Conservation (phyloP, 2,329 filamentous ascomycete genomes). For the Aureobasidium lini region DNA sequence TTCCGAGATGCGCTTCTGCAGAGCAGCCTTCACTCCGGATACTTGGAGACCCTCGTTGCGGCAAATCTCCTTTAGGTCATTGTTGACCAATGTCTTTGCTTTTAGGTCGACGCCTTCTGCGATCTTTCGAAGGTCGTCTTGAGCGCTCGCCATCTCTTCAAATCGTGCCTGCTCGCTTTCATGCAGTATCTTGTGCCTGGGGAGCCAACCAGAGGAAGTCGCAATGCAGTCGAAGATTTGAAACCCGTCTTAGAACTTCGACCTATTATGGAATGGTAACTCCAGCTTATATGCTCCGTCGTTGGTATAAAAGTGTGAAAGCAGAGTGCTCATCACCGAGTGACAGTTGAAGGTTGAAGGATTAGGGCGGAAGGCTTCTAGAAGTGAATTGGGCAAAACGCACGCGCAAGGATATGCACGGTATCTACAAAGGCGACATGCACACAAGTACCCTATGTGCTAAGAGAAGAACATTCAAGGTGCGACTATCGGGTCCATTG, state of each 20-base stretch:
- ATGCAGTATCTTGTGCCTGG: neutral
- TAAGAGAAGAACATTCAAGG: neutral
- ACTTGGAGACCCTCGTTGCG: slow-evolving; percentile 65
- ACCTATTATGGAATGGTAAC: neutral
- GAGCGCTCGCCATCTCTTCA: neutral
- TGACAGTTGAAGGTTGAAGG: neutral
- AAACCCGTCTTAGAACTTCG: neutral
- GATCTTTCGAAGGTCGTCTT: neutral
- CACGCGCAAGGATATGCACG: neutral
- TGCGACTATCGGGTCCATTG: neutral
- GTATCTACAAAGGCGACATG: slow-evolving; percentile 4
- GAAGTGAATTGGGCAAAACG: neutral
- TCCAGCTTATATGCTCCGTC: neutral
- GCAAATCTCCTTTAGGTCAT: slow-evolving; percentile 69
- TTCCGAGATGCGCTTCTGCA: slow-evolving; percentile 70
- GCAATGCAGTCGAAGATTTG: neutral
- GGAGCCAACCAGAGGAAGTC: neutral
- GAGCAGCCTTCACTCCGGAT: slow-evolving; percentile 74
- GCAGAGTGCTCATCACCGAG: slow-evolving; percentile 1
- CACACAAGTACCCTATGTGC: neutral
- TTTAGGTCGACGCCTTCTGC: slow-evolving; percentile 33
- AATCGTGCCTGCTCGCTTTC: neutral
- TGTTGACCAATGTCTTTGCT: slow-evolving; percentile 51
- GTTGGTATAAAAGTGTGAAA: neutral
- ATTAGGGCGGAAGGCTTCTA: neutral